These are phyloP conservation scores for Fusarium stilboides DNA, from an alignment of 2,329 filamentous ascomycete species.

Conservation along the genomic window DNA sequence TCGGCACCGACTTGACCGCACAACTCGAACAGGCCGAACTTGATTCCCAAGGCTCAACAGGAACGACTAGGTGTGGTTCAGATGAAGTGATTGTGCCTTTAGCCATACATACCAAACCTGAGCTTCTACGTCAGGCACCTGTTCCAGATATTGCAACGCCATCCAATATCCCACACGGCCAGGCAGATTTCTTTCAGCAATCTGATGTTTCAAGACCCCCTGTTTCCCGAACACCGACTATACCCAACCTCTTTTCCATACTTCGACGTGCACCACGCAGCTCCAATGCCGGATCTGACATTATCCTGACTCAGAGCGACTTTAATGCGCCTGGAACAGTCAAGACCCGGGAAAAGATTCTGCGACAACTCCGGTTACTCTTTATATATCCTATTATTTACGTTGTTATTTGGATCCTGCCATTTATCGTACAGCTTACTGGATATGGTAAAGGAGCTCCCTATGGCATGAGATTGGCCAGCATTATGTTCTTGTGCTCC, in stretches of 20 bases:
- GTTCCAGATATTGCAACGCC: conserved; percentile 11
- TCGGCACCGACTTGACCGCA: conserved; percentile 31
- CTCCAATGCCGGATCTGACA: conserved; percentile 35
- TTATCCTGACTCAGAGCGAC: conserved; percentile 28
- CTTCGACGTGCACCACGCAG: conserved; percentile 39
- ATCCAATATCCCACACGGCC: conserved; percentile 2
- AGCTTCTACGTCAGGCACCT: conserved; percentile 7
- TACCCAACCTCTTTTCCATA: conserved; percentile 48
- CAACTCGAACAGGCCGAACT: conserved; percentile 27
- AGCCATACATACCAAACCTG: conserved; percentile 12
- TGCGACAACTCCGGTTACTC: conserved; percentile 77
- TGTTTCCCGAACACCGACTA: conserved; percentile 40
- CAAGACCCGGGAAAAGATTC: conserved; percentile 68
- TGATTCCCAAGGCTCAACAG: conserved; percentile 21
- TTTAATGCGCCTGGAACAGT: conserved; percentile 51
- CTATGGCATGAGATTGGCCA: conserved; percentile 69
- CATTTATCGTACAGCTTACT: conserved; percentile 76
- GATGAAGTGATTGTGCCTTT: conserved; percentile 22
- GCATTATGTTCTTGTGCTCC: conserved; percentile 71
- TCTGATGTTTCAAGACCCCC: conserved; percentile 7
- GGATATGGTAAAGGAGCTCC: conserved; percentile 59
- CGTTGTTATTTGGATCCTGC: conserved; percentile 79
- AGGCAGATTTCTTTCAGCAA: conserved; percentile 18
- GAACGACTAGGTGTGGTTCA: conserved; percentile 25
- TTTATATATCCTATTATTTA: conserved; percentile 85